These are phyloP conservation scores for Candida railenensis DNA, from an alignment of 805 yeast genomes.

Conservation along the genomic window DNA sequence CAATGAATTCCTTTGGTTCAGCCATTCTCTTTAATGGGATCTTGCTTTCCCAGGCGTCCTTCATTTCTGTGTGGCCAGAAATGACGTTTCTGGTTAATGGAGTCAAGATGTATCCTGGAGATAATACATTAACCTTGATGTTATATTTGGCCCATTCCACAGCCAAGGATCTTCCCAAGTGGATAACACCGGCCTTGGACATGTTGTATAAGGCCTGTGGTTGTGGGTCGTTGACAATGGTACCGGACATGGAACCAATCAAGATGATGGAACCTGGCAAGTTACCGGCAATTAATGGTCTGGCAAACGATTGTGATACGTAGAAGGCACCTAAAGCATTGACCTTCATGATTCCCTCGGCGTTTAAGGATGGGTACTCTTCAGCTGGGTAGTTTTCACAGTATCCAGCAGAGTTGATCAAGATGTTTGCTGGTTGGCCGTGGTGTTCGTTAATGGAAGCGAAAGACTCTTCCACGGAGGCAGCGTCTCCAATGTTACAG, in stretches of 20 bases:
- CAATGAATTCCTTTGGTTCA: slow-evolving; percentile 79
- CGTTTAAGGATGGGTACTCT: slow-evolving; percentile 70
- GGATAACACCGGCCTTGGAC: slow-evolving; percentile 86
- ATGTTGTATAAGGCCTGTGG: slow-evolving; percentile 80
- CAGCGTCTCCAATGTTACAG: slow-evolving; percentile 70
- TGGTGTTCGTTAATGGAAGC: slow-evolving; percentile 54
- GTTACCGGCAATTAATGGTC: slow-evolving; percentile 58
- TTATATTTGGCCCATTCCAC: slow-evolving; percentile 79
- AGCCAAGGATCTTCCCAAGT: slow-evolving; percentile 71
- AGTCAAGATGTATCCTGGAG: slow-evolving; percentile 80
- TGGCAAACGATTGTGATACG: slow-evolving; percentile 72
- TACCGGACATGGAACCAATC: slow-evolving; percentile 79
- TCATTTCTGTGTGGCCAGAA: slow-evolving; percentile 58
- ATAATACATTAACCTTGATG: slow-evolving; percentile 73
- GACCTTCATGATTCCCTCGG: slow-evolving; percentile 67
- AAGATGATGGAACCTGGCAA: slow-evolving; percentile 61
- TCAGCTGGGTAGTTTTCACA: slow-evolving; percentile 79
- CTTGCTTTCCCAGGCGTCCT: slow-evolving; percentile 68
- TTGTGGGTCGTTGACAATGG: slow-evolving; percentile 75
- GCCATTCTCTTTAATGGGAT: slow-evolving; percentile 83
- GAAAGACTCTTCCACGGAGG: slow-evolving; percentile 56
- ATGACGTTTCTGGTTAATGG: slow-evolving; percentile 75
- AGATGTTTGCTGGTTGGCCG: slow-evolving; percentile 58
- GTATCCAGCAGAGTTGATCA: slow-evolving; percentile 82
- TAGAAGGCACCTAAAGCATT: slow-evolving; percentile 74